A percentile compares a stretch with the other conserved stretches of the same genome.
Evolutionary conservation across 495 filamentous ascomycete genomes (phyloP).

Genomic region (Letharia columbiana): DNA sequence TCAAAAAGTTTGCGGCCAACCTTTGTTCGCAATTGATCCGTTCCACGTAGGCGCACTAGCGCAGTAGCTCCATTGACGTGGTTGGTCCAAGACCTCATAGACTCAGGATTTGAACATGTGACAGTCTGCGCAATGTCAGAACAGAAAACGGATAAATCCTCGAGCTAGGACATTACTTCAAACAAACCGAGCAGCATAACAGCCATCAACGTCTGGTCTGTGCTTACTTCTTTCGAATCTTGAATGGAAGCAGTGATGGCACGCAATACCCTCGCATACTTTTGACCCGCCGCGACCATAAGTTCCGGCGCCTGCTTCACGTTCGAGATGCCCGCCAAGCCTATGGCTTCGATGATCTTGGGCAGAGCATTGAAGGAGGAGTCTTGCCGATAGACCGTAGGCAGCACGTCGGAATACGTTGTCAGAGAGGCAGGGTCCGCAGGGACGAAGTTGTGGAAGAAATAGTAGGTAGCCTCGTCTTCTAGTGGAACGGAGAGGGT

Average conservation of each 20-base stretch:
- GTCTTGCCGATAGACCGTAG: conserved; percentile 11
- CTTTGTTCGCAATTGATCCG: conserved; percentile 40
- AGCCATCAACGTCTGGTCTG: conserved; percentile 53
- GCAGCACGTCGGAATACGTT: conserved; percentile 27
- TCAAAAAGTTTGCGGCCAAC: conserved; percentile 42
- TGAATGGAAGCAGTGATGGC: conserved; percentile 46
- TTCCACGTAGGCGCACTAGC: conserved; percentile 44
- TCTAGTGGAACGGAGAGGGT: conserved; percentile 26
- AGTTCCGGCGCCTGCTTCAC: conserved; percentile 32
- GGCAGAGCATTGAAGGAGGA: conserved; percentile 33
- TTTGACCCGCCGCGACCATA: conserved; percentile 34
- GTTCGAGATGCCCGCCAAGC: conserved; percentile 44
- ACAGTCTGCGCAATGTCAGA: conserved; percentile 7
- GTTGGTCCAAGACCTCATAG: conserved; percentile 41
- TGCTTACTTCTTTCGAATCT: conserved; percentile 45
- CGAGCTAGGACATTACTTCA: conserved; percentile 16
- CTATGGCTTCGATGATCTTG: conserved; percentile 41
- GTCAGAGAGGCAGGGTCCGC: neutral
- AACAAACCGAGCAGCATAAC: conserved; percentile 50
- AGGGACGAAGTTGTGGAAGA: conserved; percentile 26
- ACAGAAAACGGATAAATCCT: neutral
- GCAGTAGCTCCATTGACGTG: conserved; percentile 48
- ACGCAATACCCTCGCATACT: conserved; percentile 42
- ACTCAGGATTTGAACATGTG: conserved; percentile 12
- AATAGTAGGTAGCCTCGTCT: conserved; percentile 38